These are phyloP conservation scores for Eleusine coracana DNA, from an alignment of 176 grass and related monocot genomes.

Conservation along the genomic window DNA sequence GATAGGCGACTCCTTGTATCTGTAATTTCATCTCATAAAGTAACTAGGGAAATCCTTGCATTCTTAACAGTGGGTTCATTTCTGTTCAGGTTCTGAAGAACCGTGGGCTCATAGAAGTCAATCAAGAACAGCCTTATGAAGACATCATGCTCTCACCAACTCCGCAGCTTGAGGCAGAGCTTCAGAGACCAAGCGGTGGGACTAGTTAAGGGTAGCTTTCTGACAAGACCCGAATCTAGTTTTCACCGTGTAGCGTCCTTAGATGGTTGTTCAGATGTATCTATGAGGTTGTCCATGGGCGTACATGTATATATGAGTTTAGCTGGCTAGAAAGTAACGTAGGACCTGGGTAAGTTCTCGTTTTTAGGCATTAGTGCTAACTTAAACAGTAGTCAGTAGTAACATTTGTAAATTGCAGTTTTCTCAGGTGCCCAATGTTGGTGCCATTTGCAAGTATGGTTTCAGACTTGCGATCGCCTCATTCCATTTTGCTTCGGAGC, in stretches of 20 bases:
- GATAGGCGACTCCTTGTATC: background rate
- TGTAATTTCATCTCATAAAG: conserved; percentile 16
- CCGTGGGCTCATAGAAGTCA: conserved; percentile 58
- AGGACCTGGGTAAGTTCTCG: background rate
- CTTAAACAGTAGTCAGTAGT: background rate
- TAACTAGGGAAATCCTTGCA: background rate
- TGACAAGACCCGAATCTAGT: background rate
- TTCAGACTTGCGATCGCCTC: background rate
- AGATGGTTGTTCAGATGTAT: conserved; percentile 25
- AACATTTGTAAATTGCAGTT: conserved; percentile 3
- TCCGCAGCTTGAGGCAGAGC: conserved; percentile 46
- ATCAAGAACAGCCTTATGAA: conserved; percentile 60
- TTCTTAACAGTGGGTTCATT: background rate
- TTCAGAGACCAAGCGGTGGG: conserved; percentile 18
- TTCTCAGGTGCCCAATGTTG: background rate
- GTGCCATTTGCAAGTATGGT: background rate
- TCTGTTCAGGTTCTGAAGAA: conserved; percentile 68
- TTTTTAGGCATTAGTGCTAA: background rate
- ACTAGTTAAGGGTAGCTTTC: conserved; percentile 11
- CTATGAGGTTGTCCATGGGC: conserved; percentile 7
- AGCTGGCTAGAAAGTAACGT: conserved; percentile 1
- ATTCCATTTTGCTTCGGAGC: background rate
- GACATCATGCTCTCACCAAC: conserved; percentile 59
- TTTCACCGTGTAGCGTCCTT: conserved; percentile 20
- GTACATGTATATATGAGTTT: background rate